Evolutionary conservation across 192 early-diverging fungal species (phyloP), one percentile per base, ranked within the genome.

Genomic region (Gonapodya sp.): DNA sequence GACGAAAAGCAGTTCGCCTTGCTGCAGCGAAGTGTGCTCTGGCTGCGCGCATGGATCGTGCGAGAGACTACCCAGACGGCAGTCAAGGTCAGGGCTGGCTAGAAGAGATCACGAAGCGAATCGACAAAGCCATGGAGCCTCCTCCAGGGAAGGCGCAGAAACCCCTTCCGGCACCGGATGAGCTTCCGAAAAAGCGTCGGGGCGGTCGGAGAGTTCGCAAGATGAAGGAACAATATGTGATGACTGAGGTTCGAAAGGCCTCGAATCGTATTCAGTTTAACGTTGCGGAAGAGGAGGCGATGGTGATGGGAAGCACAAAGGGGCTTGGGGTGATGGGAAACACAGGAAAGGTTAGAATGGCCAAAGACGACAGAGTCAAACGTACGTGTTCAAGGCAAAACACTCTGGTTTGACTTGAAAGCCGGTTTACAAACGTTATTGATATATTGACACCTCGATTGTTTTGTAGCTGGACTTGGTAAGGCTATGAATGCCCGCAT

Each of bases 221-320:
- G 83, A 87, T 88, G 35, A 96, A 96, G 84, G 96, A 98, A 83
- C 87, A 91, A 2, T 91, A 92, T 84, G 93, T 93, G 33, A 83
- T 91, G 77, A 94, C 96, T 0, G 98, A 98, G 84, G 89, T 98
- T 46, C 91, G 93, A 73, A 94, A 96, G 81, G 93, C 94, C 24
- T 90, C 93, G 80, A 97, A 99, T 84, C 88, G 98, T 1, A 91
- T 98, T 86, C 89, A 89, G 78, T 99, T 99, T 90, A 95, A 95
- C 79, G 92, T 90, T 35, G 92, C 93, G 35, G 96, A 99, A 84
- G 93, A 96, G 31, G 96, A 99, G 84, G 86, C 94, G 14, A 92
- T 93, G 80, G 89, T 88, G 32, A 92, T 93, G 79, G 97, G 93
- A 73, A 93, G 91, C 73, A 93, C 94, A 35, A 92, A 94, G 73